phyloP scores from a whole-genome alignment of 805 yeast species.

The Zygoascus biomembranicola region DNA sequence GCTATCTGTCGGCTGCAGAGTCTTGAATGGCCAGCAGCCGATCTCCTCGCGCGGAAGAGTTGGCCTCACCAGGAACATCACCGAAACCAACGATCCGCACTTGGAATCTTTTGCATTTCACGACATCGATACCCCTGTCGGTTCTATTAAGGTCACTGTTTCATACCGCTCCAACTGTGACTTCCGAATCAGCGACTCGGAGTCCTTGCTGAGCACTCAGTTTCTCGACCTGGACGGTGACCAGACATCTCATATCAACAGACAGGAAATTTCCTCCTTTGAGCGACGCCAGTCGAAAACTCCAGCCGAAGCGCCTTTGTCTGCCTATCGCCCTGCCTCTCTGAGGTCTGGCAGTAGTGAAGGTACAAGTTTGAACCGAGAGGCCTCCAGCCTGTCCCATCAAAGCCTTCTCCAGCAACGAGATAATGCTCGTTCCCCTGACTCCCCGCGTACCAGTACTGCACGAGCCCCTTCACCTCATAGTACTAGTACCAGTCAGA shows the following conservation, averaged over 20 bases:
- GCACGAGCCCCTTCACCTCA: neutral
- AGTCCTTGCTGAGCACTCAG: constrained; percentile 52
- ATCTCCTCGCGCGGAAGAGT: constrained; percentile 76
- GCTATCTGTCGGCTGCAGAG: constrained; percentile 47
- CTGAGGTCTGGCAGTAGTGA: neutral
- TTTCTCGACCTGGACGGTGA: constrained; percentile 40
- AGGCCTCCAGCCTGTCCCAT: no score
- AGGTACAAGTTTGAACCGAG: neutral
- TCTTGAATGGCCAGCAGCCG: constrained; percentile 67
- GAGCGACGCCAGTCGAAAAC: neutral
- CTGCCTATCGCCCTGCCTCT: neutral
- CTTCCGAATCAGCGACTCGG: constrained; percentile 61
- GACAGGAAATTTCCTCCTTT: neutral
- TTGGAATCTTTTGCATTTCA: constrained; percentile 54
- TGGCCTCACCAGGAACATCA: constrained; percentile 61
- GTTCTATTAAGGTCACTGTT: constrained; percentile 65
- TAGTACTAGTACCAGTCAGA: neutral
- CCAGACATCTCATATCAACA: neutral
- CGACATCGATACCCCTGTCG: constrained; percentile 69
- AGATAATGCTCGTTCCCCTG: neutral
- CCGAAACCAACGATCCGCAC: constrained; percentile 17
- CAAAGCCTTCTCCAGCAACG: neutral
- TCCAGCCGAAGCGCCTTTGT: neutral
- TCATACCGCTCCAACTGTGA: constrained; percentile 67
- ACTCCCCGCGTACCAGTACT: neutral